Conservation (phyloP, 495 filamentous ascomycete genomes). For the Daldinia loculata region DNA sequence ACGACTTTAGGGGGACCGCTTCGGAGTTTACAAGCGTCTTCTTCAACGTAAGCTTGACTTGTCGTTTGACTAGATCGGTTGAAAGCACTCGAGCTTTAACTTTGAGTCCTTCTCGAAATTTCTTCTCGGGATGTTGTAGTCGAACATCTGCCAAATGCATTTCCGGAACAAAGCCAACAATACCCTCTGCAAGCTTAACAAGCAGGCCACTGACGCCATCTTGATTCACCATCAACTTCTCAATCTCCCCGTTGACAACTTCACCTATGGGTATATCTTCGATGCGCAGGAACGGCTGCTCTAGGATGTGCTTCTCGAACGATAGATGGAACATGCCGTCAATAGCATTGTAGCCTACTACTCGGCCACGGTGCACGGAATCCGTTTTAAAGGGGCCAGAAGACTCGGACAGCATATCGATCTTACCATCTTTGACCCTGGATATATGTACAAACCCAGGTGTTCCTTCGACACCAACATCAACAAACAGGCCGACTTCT, state of each 20-base stretch:
- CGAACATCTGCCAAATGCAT: constrained; percentile 87
- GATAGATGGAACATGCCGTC: constrained; percentile 90
- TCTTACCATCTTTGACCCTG: constrained; percentile 81
- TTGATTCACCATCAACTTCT: constrained; percentile 79
- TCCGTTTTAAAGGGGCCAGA: constrained; percentile 79
- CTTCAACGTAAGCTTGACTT: constrained; percentile 89
- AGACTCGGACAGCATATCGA: constrained; percentile 79
- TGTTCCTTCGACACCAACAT: constrained; percentile 76
- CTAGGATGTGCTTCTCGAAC: constrained; percentile 79
- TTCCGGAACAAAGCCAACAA: constrained; percentile 85
- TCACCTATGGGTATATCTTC: constrained; percentile 87
- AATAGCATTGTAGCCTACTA: constrained; percentile 85
- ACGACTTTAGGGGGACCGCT: constrained; percentile 74
- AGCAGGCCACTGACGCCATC: constrained; percentile 80
- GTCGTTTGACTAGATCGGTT: constrained; percentile 75
- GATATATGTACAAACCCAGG: constrained; percentile 94
- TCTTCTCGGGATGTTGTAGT: constrained; percentile 92
- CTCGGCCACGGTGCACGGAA: constrained; percentile 77
- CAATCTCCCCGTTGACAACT: constrained; percentile 82
- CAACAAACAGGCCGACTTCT: constrained; percentile 79
- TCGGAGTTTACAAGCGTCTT: constrained; percentile 94
- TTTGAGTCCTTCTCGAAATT: constrained; percentile 86
- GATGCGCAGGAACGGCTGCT: constrained; percentile 86
- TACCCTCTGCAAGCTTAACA: constrained; percentile 83
- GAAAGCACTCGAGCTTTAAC: constrained; percentile 87